Percentiles rank a stretch among this genome's conserved stretches.
These are phyloP conservation scores for Gracilariopsis chorda DNA, from an alignment of 23 red algal species.

Conservation along the genomic window DNA sequence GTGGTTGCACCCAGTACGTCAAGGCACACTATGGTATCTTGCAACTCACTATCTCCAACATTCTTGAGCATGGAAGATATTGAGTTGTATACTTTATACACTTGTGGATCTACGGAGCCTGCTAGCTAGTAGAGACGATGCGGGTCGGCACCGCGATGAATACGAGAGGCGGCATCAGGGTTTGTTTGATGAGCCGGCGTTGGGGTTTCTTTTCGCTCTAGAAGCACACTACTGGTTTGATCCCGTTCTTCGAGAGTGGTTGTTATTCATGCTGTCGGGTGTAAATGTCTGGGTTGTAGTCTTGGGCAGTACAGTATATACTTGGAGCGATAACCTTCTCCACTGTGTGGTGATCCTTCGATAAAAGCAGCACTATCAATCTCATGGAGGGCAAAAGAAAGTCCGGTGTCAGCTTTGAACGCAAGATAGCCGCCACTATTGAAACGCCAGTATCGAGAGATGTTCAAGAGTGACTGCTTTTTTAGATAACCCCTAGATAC, in stretches of 20 bases:
- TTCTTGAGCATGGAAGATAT: slow-evolving; percentile 22
- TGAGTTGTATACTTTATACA: slow-evolving; percentile 47
- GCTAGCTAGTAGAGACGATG: slow-evolving; percentile 18
- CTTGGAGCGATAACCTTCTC: slow-evolving; percentile 14
- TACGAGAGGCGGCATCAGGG: not conserved
- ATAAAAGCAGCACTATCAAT: slow-evolving; percentile 55
- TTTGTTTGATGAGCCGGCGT: not conserved
- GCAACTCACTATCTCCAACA: slow-evolving; percentile 1
- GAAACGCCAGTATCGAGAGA: too few relatives aligned
- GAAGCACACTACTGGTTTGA: not conserved
- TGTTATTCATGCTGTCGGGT: not conserved
- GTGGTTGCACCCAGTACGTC: slow-evolving; percentile 27
- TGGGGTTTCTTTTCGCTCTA: not conserved
- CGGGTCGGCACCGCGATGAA: not conserved
- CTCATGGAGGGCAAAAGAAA: slow-evolving; percentile 72
- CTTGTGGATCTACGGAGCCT: slow-evolving; percentile 44
- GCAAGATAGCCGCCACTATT: slow-evolving; percentile 53
- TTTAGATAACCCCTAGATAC: too few relatives aligned
- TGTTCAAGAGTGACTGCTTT: too few relatives aligned
- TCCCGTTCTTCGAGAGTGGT: not conserved
- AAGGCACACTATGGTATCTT: slow-evolving; percentile 22
- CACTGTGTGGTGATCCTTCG: slow-evolving; percentile 16
- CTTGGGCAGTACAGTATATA: slow-evolving; percentile 24
- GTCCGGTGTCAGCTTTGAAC: slow-evolving; percentile 67
- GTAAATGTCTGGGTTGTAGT: not conserved